Conservation (phyloP, 495 filamentous ascomycete genomes). For the Apodospora peruviana region DNA sequence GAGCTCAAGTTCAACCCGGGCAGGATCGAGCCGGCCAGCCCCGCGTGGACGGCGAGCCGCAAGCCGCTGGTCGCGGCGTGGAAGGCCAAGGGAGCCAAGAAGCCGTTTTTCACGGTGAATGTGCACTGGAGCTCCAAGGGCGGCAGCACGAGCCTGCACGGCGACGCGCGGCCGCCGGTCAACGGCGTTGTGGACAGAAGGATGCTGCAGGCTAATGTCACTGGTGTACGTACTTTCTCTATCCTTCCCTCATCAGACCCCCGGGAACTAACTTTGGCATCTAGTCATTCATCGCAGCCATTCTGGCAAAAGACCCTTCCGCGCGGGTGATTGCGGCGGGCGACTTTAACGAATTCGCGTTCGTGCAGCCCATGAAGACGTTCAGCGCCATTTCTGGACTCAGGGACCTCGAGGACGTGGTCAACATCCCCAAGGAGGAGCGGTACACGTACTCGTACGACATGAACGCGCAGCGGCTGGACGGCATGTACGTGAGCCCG, state of each 20-base stretch:
- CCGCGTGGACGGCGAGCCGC: slow-evolving; percentile 45
- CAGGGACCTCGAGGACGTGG: slow-evolving; percentile 49
- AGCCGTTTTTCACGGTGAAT: slow-evolving; percentile 54
- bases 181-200: slow-evolving; percentile 50
- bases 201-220: slow-evolving; percentile 40
- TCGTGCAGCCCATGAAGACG: slow-evolving; percentile 42
- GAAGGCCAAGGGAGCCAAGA: slow-evolving; percentile 36
- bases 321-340: slow-evolving; percentile 47
- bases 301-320: slow-evolving; percentile 36
- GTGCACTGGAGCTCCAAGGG: slow-evolving; percentile 55
- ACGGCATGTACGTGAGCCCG: slow-evolving; percentile 55
- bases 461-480: slow-evolving; percentile 46
- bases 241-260: background rate
- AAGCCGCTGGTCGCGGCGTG: slow-evolving; percentile 57
- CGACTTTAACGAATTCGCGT: slow-evolving; percentile 61
- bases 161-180: slow-evolving; percentile 54
- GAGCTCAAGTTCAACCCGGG: slow-evolving; percentile 55
- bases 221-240: slow-evolving; percentile 32
- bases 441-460: slow-evolving; percentile 51
- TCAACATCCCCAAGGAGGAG: slow-evolving; percentile 38
- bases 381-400: slow-evolving; percentile 40
- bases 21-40: slow-evolving; percentile 49
- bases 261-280: too few species aligned
- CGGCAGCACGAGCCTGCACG: slow-evolving; percentile 49
- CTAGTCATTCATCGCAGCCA: slow-evolving; percentile 29